phyloP scores from a whole-genome alignment of 2,329 filamentous ascomycete genomes.

The Talaromyces funiculosus region DNA sequence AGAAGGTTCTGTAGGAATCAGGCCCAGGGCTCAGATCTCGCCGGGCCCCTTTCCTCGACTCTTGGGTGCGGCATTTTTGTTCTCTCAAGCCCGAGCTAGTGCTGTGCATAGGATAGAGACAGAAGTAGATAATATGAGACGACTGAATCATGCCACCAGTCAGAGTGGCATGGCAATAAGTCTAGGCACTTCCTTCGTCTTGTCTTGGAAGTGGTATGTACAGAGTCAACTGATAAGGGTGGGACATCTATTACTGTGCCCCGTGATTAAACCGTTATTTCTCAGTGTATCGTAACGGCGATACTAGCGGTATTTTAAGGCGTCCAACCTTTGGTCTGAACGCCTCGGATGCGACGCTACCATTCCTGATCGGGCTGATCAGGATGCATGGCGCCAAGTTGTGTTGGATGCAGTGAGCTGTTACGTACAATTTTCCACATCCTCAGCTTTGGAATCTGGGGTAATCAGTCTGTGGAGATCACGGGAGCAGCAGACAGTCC shows the following conservation, averaged over 20 bases:
- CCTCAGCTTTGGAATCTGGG: background rate
- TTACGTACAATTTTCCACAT: background rate
- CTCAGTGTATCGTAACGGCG: background rate
- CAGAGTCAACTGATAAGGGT: background rate
- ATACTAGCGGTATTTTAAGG: background rate
- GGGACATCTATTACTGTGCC: background rate
- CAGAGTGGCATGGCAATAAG: background rate
- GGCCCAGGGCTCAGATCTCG: background rate
- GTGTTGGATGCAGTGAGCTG: background rate
- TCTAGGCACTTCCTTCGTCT: slow-evolving; percentile 1
- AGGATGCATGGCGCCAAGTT: background rate
- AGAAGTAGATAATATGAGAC: background rate
- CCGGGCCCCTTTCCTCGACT: background rate
- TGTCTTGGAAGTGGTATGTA: background rate
- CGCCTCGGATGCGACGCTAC: background rate
- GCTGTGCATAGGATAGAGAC: background rate
- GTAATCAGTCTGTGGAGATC: no score
- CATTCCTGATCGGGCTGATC: background rate
- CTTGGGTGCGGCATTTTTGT: background rate
- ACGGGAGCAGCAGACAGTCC: no score
- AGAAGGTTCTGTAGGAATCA: background rate
- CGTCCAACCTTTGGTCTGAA: background rate
- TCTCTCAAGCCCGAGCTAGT: background rate
- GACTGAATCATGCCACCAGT: background rate
- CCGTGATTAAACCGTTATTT: background rate